Evolutionary conservation across 441 rosid genomes (phyloP), one percentile per base, ranked within the genome.

Genomic region (Metrosideros polymorpha): DNA sequence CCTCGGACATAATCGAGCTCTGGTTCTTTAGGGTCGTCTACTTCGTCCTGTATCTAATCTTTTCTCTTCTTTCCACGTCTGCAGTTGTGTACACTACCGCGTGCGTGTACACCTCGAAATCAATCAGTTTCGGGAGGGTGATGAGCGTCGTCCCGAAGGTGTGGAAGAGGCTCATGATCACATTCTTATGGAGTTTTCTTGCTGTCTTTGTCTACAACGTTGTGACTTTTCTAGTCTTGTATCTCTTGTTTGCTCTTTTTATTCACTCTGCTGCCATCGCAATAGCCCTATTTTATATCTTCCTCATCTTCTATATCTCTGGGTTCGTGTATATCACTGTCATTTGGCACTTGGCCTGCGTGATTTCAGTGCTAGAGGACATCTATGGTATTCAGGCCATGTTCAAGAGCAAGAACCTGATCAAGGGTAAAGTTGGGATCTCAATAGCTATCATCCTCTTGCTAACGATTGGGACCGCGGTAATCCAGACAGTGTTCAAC

Each of bases 41-140:
- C 86, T 66, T 88, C 30, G 57, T 43, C 57, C 43, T 89, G 35
- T 30, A 87, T 57, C 83, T 91, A 12, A 43, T 88, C 61, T 50
- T 91, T 29, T 89, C 89, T 50, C 89, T 89, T 56, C 89, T 91
- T 5, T 90, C 92, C 56, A 91, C 89, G 2, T 42, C 91, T 15
- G 91, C 93, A 1, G 86, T 90, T 45, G 92, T 89, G 14, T 88
- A 86, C 76, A 86, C 90, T 25, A 79, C 87, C 24, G 91, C 92
- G 6, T 88, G 85, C 85, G 59, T 89, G 55, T 91, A 90, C 88
- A 88, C 90, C 15, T 45, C 83, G 12, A 87, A 87, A 66, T 52
- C 66, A 2, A 35, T 86, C 63, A 61, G 89, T 54, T 91, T 90
- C 79, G 50, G 47, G 76, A 87, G 85, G 52, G 87, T 87, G 59